phyloP scores from a whole-genome alignment of 768 basidiomycete genomes.

The Russula dissimulans region DNA sequence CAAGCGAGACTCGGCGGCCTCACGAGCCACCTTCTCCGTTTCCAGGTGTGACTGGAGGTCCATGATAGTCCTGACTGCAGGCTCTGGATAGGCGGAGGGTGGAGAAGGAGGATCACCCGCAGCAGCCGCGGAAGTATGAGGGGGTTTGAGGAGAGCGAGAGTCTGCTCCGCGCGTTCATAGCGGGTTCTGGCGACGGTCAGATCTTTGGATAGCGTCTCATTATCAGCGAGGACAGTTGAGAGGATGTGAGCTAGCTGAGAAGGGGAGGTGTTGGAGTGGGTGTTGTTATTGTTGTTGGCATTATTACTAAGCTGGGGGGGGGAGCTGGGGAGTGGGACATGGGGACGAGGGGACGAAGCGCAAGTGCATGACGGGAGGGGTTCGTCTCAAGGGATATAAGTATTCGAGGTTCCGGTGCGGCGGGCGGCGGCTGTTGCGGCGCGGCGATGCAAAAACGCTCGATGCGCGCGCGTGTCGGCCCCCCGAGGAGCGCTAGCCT shows the following conservation, averaged over 20 bases:
- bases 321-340: conserved; percentile 18
- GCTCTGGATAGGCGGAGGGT: conserved; percentile 9
- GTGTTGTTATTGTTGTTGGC: background rate
- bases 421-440: conserved; percentile 19
- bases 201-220: conserved; percentile 16
- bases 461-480: conserved; percentile 16
- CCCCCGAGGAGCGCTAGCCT: conserved; percentile 19
- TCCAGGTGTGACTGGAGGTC: conserved; percentile 17
- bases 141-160: conserved; percentile 12
- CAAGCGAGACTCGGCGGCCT: conserved; percentile 15
- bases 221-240: conserved; percentile 20
- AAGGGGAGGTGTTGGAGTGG: conserved; percentile 9
- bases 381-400: conserved; percentile 17
- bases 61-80: conserved; percentile 14
- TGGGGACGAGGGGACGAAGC: conserved; percentile 16
- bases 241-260: conserved; percentile 19
- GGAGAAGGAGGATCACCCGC: conserved; percentile 6
- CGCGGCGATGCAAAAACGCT: conserved; percentile 17
- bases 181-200: conserved; percentile 11
- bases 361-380: conserved; percentile 15
- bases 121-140: background rate
- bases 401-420: conserved; percentile 19
- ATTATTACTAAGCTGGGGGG: conserved; percentile 14
- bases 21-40: conserved; percentile 17
- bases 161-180: conserved; percentile 18